Conservation (phyloP, 805 yeast species). For the Starmerella roubikii region DNA sequence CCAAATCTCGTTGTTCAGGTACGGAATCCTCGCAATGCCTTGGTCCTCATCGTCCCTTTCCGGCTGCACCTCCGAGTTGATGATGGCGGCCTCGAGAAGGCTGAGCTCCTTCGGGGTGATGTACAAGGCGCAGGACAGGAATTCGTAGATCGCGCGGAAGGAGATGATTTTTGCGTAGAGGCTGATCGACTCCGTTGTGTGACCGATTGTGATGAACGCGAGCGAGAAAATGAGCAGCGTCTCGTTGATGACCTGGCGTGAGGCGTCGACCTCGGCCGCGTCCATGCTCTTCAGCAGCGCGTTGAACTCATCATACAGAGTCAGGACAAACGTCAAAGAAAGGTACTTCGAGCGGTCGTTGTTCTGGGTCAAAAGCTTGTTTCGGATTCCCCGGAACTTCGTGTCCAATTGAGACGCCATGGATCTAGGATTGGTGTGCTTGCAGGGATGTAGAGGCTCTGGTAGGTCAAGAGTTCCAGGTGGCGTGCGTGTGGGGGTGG, state of each 20-base stretch:
- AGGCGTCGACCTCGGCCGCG: conserved; percentile 3
- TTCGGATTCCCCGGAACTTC: conserved; percentile 5
- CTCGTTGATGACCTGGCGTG: conserved; percentile 7
- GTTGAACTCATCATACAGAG: conserved; percentile 15
- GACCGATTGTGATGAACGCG: conserved; percentile 83
- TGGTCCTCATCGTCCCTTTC: conserved; percentile 25
- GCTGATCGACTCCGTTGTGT: conserved; percentile 83
- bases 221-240: conserved; percentile 49
- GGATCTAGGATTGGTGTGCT: too few species aligned
- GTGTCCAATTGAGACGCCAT: too few species aligned
- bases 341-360: conserved; percentile 18
- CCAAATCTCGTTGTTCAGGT: conserved; percentile 2
- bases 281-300: conserved; percentile 10
- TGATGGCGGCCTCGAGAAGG: conserved; percentile 62
- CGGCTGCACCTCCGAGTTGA: conserved; percentile 55
- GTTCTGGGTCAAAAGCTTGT: conserved; percentile 9
- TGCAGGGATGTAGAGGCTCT: too few species aligned
- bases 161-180: conserved; percentile 82
- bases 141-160: conserved; percentile 70
- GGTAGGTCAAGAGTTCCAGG: too few species aligned
- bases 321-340: conserved; percentile 8
- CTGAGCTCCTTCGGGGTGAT: conserved; percentile 72
- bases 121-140: conserved; percentile 64
- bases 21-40: conserved; percentile 39
- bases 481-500: too few species aligned